These are phyloP conservation scores for Novymonas esmeraldas DNA, from an alignment of 208 protist genomes.

Conservation along the genomic window DNA sequence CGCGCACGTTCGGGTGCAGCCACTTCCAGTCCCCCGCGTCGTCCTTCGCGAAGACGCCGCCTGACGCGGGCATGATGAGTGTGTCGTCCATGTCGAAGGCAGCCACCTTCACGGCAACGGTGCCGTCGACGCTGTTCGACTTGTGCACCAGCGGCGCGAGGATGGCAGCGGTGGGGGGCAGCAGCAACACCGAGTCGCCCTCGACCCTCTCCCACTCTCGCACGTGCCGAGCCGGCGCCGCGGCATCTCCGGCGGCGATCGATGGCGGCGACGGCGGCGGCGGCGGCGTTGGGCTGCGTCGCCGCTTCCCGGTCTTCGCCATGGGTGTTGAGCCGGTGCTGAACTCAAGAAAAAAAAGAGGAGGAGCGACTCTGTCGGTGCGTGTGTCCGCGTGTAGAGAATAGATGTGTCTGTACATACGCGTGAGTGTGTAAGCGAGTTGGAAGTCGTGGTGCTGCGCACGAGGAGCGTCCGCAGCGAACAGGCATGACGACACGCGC, in stretches of 20 bases:
- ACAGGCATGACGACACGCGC: too few species aligned
- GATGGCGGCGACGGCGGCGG: neutral
- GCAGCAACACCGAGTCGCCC: conserved; percentile 33
- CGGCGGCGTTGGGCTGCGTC: conserved; percentile 6
- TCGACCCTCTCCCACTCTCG: conserved; percentile 39
- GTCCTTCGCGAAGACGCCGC: conserved; percentile 63
- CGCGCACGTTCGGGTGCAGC: conserved; percentile 45
- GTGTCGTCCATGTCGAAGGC: conserved; percentile 87
- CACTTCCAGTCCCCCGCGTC: conserved; percentile 72
- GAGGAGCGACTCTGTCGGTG: too few species aligned
- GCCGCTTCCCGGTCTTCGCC: conserved; percentile 14
- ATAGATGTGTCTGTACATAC: too few species aligned
- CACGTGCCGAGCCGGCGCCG: neutral
- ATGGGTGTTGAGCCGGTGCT: conserved; percentile 19
- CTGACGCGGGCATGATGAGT: conserved; percentile 56
- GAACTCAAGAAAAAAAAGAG: too few species aligned
- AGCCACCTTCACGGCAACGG: conserved; percentile 44
- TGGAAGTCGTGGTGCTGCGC: too few species aligned
- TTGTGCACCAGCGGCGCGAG: conserved; percentile 7
- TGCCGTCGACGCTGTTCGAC: neutral
- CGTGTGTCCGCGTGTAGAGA: too few species aligned
- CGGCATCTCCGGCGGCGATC: neutral
- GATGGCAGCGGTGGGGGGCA: conserved; percentile 34
- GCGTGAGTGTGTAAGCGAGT: too few species aligned
- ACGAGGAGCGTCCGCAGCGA: too few species aligned